Percentiles rank a stretch among this genome's conserved stretches.
These are phyloP conservation scores for Suhomyces prunicola DNA, from an alignment of 805 yeast genomes.

Conservation along the genomic window DNA sequence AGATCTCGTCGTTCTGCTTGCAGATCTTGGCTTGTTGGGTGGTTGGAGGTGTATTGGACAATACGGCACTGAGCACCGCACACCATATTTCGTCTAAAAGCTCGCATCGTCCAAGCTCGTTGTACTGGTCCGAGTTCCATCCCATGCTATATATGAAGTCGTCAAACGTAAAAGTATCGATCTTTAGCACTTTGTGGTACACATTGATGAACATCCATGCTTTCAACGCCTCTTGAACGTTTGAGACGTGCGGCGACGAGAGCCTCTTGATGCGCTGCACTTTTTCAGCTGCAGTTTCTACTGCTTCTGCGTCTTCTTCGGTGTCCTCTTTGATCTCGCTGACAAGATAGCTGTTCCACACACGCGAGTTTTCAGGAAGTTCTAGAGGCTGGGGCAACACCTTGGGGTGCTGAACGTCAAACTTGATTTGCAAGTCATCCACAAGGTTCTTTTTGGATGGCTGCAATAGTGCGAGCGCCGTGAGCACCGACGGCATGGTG, in stretches of 20 bases:
- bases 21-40: slow-evolving; percentile 29
- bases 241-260: slow-evolving; percentile 7
- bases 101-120: slow-evolving; percentile 44
- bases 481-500: not conserved
- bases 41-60: slow-evolving; percentile 36
- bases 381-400: slow-evolving; percentile 20
- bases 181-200: slow-evolving; percentile 56
- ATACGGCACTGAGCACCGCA: slow-evolving; percentile 54
- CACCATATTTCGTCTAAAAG: slow-evolving; percentile 68
- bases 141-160: slow-evolving; percentile 61
- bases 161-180: slow-evolving; percentile 80
- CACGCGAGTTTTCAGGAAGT: slow-evolving; percentile 25
- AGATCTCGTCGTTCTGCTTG: slow-evolving; percentile 28
- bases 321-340: slow-evolving; percentile 8
- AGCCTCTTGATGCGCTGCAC: slow-evolving; percentile 12
- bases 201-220: slow-evolving; percentile 74
- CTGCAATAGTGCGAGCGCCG: slow-evolving; percentile 14
- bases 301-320: not conserved
- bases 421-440: slow-evolving; percentile 27
- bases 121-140: slow-evolving; percentile 40
- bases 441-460: slow-evolving; percentile 30
- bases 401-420: slow-evolving; percentile 30
- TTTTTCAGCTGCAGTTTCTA: not conserved
- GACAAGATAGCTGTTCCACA: slow-evolving; percentile 17
- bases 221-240: slow-evolving; percentile 52